Percentiles rank a stretch among this genome's conserved stretches.
Evolutionary conservation across 1,284 basidiomycete genomes (phyloP).

Genomic region (Trichosporon sp.): DNA sequence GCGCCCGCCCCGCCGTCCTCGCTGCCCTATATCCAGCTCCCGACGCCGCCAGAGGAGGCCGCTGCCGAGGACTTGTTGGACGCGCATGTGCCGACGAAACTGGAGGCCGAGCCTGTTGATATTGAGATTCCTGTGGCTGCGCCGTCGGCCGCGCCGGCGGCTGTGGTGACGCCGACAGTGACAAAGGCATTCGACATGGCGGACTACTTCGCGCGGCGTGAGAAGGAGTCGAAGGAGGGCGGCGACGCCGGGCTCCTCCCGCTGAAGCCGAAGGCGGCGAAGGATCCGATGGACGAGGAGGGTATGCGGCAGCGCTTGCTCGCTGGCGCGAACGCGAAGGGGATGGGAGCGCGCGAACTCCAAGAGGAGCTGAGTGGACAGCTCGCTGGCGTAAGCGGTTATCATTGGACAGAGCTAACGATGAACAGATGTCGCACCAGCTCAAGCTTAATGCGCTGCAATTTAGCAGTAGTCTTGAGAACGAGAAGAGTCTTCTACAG

Average conservation of each 20-base stretch:
- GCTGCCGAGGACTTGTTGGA: conserved; percentile 12
- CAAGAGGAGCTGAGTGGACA: conserved; percentile 51
- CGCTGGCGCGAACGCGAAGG: conserved; percentile 6
- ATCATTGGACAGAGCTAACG: background rate
- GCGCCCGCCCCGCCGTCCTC: conserved; percentile 13
- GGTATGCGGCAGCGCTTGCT: conserved; percentile 20
- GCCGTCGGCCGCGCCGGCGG: background rate
- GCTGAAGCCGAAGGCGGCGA: conserved; percentile 18
- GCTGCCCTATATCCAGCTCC: conserved; percentile 15
- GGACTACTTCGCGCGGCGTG: conserved; percentile 33
- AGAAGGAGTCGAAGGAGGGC: conserved; percentile 28
- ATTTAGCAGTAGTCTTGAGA: conserved; percentile 47
- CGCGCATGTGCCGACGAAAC: conserved; percentile 12
- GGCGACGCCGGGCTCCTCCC: conserved; percentile 35
- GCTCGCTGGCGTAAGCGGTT: conserved; percentile 43
- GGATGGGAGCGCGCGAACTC: conserved; percentile 38
- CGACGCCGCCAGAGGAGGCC: conserved; percentile 8
- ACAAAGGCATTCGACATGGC: conserved; percentile 15
- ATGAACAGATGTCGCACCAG: conserved; percentile 48
- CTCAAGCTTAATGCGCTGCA: conserved; percentile 49
- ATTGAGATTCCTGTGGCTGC: background rate
- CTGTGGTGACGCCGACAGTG: background rate
- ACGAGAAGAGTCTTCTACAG: conserved; percentile 47
- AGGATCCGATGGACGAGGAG: conserved; percentile 11
- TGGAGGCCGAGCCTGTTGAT: conserved; percentile 9